These are phyloP conservation scores for Trichosporon inkin DNA, from an alignment of 1,284 basidiomycete genomes.

Conservation along the genomic window DNA sequence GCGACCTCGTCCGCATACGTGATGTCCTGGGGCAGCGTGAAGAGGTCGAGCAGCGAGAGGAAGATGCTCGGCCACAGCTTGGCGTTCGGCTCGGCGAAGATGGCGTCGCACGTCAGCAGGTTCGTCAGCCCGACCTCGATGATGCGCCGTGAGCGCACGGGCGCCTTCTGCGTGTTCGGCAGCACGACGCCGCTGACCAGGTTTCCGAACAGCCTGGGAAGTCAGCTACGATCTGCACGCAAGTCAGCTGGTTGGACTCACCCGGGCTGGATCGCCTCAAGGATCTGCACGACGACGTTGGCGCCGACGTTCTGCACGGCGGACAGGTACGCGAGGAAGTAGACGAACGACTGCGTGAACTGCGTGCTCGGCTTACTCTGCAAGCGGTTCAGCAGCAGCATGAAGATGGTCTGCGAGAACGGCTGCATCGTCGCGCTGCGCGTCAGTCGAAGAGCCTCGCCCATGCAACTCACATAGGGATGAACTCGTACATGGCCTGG, in stretches of 20 bases:
- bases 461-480: conserved; percentile 62
- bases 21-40: conserved; percentile 68
- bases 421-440: conserved; percentile 62
- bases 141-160: conserved; percentile 75
- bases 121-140: conserved; percentile 77
- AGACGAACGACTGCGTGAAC: conserved; percentile 77
- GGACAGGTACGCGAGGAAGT: conserved; percentile 70
- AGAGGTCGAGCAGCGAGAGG: conserved; percentile 69
- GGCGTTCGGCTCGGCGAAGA: conserved; percentile 63
- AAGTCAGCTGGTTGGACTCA: conserved; percentile 50
- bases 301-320: conserved; percentile 73
- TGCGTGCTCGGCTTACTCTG: conserved; percentile 86
- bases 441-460: conserved; percentile 9
- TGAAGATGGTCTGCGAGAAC: conserved; percentile 72
- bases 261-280: conserved; percentile 85
- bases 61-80: conserved; percentile 67
- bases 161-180: conserved; percentile 71
- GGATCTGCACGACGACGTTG: conserved; percentile 67
- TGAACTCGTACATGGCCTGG: conserved; percentile 66
- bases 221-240: not conserved
- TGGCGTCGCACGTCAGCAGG: conserved; percentile 67
- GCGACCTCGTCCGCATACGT: conserved; percentile 51
- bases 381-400: conserved; percentile 77
- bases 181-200: conserved; percentile 74
- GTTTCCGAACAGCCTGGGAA: conserved; percentile 74